Evolutionary conservation across 2,329 filamentous ascomycete genomes (phyloP), one percentile per base, ranked within the genome.

Genomic region (Aspergillus terreus): DNA sequence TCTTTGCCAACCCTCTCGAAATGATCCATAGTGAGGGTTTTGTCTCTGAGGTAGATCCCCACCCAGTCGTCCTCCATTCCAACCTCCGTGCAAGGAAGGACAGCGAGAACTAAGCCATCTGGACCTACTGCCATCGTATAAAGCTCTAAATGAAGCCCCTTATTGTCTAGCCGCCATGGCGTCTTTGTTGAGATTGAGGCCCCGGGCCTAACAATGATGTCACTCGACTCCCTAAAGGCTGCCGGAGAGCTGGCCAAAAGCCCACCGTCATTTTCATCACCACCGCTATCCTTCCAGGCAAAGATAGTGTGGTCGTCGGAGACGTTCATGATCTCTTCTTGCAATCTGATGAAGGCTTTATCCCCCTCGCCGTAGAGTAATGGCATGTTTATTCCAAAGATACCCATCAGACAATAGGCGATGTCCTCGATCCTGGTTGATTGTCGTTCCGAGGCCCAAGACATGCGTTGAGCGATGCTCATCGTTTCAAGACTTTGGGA

Each of bases 381-480:
- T 0, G 46, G 46, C 35, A 47, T 47, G 21, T 47, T 47, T 19
- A 47, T 30, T 4, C 33, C 19, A 30, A 47, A 47, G 12, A 47
- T 40, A 0, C 35, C 46, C 19, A 47, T 12, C 15, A 47, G 15
- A 11, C 33, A 47, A 21, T 41, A 47, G 4, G 46, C 46, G 10
- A 6, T 14, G 10, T 47, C 46, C n/a, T 41, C 35, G 3, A 41
- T 4, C 23, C 46, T 40, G 15, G 33, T 41, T 4, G 35, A 25
- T 9, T 30, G 33, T 12, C 36, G 14, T 15, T 38, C 10, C 6
- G 35, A 36, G 2, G 46, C 46, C 46, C 46, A 47, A 23, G 46
- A 47, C 46, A 47, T 47, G 10, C 46, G 35, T 7, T 47, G 46
- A 10, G 46, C 46, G 23, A 47, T 19, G 15, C 46, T 47, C 15